Conservation (phyloP, 306 rosid species). For the Hippophae rhamnoides region DNA sequence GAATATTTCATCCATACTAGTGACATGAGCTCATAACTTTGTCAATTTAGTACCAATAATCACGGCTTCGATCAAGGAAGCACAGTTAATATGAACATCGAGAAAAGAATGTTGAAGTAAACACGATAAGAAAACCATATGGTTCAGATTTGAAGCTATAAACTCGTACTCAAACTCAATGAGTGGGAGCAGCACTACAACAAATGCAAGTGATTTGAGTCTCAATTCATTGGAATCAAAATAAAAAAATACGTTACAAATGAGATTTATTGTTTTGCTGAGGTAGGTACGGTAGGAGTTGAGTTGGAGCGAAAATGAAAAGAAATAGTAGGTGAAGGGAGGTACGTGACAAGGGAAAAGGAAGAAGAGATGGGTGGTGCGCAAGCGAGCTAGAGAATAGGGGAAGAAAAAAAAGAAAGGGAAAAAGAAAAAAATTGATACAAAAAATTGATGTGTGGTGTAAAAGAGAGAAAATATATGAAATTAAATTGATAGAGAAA, state of each 20-base stretch:
- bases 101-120: slow-evolving; percentile 33
- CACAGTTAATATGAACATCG: slow-evolving; percentile 66
- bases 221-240: slow-evolving; percentile 34
- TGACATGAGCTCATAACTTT: slow-evolving; percentile 54
- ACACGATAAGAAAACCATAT: slow-evolving; percentile 29
- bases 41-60: slow-evolving; percentile 55
- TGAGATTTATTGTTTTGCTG: slow-evolving; percentile 8
- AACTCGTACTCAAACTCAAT: slow-evolving; percentile 43
- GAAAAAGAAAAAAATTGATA: no score
- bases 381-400: no score
- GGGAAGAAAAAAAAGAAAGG: no score
- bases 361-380: no score
- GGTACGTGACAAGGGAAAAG: no score
- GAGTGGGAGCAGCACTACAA: slow-evolving; percentile 47
- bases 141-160: slow-evolving; percentile 38
- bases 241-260: not conserved
- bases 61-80: slow-evolving; percentile 56
- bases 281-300: no score
- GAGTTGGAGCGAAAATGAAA: no score
- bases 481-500: no score
- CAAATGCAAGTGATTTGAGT: slow-evolving; percentile 56
- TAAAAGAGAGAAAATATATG: no score
- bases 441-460: no score
- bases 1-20: slow-evolving; percentile 50
- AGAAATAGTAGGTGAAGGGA: no score